Conservation (phyloP, 495 filamentous ascomycete genomes). For the Trichoderma gamsii region DNA sequence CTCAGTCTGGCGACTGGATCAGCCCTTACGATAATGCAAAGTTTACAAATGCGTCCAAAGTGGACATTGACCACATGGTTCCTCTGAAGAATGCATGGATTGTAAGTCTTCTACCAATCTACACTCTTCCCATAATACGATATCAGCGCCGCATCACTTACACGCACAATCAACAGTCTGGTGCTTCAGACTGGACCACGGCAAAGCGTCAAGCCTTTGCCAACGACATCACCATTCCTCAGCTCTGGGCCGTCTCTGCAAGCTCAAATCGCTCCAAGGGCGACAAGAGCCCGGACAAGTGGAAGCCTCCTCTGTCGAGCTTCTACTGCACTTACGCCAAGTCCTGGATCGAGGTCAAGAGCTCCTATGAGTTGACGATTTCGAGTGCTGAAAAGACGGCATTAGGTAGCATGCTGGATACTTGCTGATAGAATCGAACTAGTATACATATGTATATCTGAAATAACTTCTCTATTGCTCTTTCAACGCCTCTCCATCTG, state of each 20-base stretch:
- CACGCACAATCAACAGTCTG: slow-evolving; percentile 31
- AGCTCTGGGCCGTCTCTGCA: slow-evolving; percentile 69
- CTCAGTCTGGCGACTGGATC: slow-evolving; percentile 55
- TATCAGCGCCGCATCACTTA: not conserved
- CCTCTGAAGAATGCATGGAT: slow-evolving; percentile 71
- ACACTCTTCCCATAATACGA: not conserved
- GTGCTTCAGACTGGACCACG: slow-evolving; percentile 55
- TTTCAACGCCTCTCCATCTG: not conserved
- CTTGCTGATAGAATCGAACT: slow-evolving; percentile 43
- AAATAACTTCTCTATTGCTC: not conserved
- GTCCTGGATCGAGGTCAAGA: slow-evolving; percentile 67
- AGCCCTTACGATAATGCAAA: slow-evolving; percentile 63
- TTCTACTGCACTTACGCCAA: slow-evolving; percentile 71
- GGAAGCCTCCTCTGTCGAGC: slow-evolving; percentile 63
- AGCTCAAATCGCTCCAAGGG: slow-evolving; percentile 66
- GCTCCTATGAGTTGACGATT: slow-evolving; percentile 51
- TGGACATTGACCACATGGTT: slow-evolving; percentile 74
- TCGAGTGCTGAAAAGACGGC: slow-evolving; percentile 58
- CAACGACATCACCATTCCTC: slow-evolving; percentile 64
- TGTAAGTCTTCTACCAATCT: slow-evolving; percentile 31
- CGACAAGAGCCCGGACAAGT: slow-evolving; percentile 61
- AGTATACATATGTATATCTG: not conserved
- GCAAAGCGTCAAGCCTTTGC: slow-evolving; percentile 57
- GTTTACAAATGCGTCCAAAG: slow-evolving; percentile 58
- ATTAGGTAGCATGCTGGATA: slow-evolving; percentile 55